Percentiles rank a stretch among this genome's conserved stretches.
These are phyloP conservation scores for Nitzschia putrida DNA, from an alignment of 108 stramenopile genomes.

Conservation along the genomic window DNA sequence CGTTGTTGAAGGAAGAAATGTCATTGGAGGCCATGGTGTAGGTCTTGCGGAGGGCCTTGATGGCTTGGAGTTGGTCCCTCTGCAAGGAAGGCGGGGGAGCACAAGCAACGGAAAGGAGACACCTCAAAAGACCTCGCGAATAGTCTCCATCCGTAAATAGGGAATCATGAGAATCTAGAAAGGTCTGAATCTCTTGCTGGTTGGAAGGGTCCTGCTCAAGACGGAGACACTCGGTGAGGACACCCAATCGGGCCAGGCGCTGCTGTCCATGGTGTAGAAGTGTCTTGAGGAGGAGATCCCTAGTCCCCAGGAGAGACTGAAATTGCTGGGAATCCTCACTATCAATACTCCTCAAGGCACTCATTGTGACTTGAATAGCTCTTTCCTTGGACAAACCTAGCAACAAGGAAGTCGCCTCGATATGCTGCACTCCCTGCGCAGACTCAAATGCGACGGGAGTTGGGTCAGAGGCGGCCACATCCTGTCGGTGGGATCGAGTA, in stretches of 20 bases:
- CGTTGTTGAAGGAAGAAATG: neutral
- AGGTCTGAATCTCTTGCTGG: neutral
- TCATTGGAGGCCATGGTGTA: neutral
- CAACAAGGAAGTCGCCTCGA: conserved; percentile 41
- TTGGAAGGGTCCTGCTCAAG: conserved; percentile 38
- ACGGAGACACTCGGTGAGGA: conserved; percentile 56
- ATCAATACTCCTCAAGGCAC: conserved; percentile 31
- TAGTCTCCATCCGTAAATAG: conserved; percentile 4
- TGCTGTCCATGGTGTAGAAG: conserved; percentile 37
- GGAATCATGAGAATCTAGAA: conserved; percentile 27
- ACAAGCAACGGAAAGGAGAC: conserved; percentile 20
- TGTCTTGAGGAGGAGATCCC: conserved; percentile 33
- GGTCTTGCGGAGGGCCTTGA: conserved; percentile 1
- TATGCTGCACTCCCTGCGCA: conserved; percentile 42
- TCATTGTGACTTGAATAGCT: conserved; percentile 55
- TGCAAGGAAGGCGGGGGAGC: neutral
- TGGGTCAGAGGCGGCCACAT: neutral
- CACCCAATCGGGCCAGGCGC: conserved; percentile 45
- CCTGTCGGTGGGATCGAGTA: neutral
- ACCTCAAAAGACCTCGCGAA: conserved; percentile 29
- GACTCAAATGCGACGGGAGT: conserved; percentile 54
- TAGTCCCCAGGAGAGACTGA: conserved; percentile 53
- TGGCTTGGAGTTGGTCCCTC: conserved; percentile 26
- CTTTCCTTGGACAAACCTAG: conserved; percentile 36
- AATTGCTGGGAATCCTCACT: conserved; percentile 30